phyloP scores from a whole-genome alignment of 1,139 yeast species.

The Kurtzmaniella natalensis region DNA sequence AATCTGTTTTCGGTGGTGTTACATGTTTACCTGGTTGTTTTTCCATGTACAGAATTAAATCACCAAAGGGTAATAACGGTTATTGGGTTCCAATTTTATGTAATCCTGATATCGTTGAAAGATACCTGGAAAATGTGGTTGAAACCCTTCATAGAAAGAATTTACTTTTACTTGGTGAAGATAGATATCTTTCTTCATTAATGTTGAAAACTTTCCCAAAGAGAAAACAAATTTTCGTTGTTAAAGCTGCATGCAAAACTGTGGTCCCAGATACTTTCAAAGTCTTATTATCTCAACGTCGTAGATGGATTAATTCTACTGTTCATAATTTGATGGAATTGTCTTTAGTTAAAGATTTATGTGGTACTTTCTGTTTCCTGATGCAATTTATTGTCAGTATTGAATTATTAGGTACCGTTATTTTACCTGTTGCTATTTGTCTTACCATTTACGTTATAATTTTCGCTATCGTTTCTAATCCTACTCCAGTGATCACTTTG shows the following conservation, averaged over 20 bases:
- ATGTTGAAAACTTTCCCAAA: conserved; percentile 93
- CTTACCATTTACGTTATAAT: conserved; percentile 82
- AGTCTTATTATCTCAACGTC: conserved; percentile 87
- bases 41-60: conserved; percentile 89
- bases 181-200: conserved; percentile 80
- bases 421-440: conserved; percentile 86
- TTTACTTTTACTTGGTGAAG: conserved; percentile 86
- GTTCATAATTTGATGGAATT: conserved; percentile 93
- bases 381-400: conserved; percentile 92
- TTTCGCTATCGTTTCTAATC: conserved; percentile 69
- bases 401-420: conserved; percentile 86
- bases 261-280: conserved; percentile 80
- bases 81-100: conserved; percentile 96
- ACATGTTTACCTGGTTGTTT: conserved; percentile 98
- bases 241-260: conserved; percentile 95
- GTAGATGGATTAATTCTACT: conserved; percentile 98
- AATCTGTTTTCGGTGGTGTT: conserved; percentile 93
- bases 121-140: conserved; percentile 86
- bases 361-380: conserved; percentile 96
- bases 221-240: conserved; percentile 87
- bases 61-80: conserved; percentile 88
- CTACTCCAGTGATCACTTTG: conserved; percentile 80
- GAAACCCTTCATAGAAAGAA: conserved; percentile 89
- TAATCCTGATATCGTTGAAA: conserved; percentile 93
- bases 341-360: conserved; percentile 79